Evolutionary conservation across 2,329 filamentous ascomycete species (phyloP), one percentile per base, ranked within the genome.

Genomic region (Talaromyces piceae): DNA sequence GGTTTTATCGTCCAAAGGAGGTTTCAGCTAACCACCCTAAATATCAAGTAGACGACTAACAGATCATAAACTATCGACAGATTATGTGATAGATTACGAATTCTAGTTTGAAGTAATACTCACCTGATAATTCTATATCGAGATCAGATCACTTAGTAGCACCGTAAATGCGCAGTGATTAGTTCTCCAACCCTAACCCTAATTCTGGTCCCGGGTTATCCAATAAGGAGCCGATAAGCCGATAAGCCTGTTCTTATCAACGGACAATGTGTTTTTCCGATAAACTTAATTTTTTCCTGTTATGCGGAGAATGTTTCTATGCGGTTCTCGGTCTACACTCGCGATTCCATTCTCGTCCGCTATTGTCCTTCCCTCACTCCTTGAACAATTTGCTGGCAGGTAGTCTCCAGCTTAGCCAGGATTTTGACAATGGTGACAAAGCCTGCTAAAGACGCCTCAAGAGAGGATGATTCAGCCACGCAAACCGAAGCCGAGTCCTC

Each of bases 401-500:
- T 20, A 37, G 9, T 18, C 16, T 11, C 13, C 2, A 37, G 16
- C 20, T 20, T 5, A 3, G 33, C 33, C 33, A 3, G 33, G 7
- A 9, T 18, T 18, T 9, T 18, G 20, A 37, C 33, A 37, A 37
- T 37, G 33, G 4, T 9, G 8, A 18, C 33, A 37, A 18, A 37
- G 12, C 33, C 7, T 20, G 16, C 33, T 6, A 37, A 37, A 37
- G 5, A 9, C 20, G 20, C 39, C 39, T 43, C 39, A 23, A 25
- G 23, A 22, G 22, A 43, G 39, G 39, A 43, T 43, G 39, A 13
- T 7, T 43, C 39, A 18, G 20, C 13, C 22, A 22, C 18, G 3
- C 39, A 48, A 50, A 45, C 46, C 52, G 33, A 37, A 16, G 12
- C 16, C 33, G 33, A 37, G 33, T 9, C 33, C 16, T 18, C 33